Evolutionary conservation across 2,329 filamentous ascomycete species (phyloP).

Genomic region (Didymella sp.): DNA sequence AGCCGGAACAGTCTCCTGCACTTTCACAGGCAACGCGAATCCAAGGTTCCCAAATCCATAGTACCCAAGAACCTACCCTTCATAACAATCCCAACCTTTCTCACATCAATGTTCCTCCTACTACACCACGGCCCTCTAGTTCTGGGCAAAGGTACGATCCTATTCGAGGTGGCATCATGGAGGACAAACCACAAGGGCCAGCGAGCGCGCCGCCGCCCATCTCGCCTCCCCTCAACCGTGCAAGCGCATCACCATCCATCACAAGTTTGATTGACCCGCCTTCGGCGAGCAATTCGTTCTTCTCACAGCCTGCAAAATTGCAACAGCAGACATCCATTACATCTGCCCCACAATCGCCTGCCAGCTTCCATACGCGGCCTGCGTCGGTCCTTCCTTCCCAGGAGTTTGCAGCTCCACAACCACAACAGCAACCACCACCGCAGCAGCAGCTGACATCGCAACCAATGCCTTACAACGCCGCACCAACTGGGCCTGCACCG

Average conservation of each 20-base stretch:
- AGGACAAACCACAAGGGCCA: constrained; percentile 51
- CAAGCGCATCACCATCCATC: constrained; percentile 91
- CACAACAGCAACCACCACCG: constrained; percentile 26
- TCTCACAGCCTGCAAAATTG: constrained; percentile 41
- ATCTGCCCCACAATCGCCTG: constrained; percentile 51
- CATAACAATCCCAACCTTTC: constrained; percentile 48
- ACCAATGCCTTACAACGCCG: constrained; percentile 22
- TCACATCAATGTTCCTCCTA: constrained; percentile 54
- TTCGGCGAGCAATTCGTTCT: constrained; percentile 48
- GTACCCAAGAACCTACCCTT: constrained; percentile 49
- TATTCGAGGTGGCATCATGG: constrained; percentile 69
- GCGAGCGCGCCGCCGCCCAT: constrained; percentile 57
- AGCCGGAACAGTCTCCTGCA: constrained; percentile 38
- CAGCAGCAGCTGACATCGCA: constrained; percentile 24
- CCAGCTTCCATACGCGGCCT: constrained; percentile 39
- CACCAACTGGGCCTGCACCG: constrained; percentile 34
- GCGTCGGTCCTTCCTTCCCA: constrained; percentile 39
- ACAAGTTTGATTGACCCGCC: constrained; percentile 85
- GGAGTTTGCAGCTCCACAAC: constrained; percentile 32
- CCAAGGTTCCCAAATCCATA: constrained; percentile 47
- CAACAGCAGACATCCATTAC: constrained; percentile 49
- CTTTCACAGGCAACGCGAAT: constrained; percentile 40
- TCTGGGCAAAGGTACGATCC: constrained; percentile 90
- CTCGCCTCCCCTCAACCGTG: constrained; percentile 67
- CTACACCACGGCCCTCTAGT: constrained; percentile 62